phyloP scores from a whole-genome alignment of 2,329 filamentous ascomycete genomes.

The Dryadomyces quercivorus region DNA sequence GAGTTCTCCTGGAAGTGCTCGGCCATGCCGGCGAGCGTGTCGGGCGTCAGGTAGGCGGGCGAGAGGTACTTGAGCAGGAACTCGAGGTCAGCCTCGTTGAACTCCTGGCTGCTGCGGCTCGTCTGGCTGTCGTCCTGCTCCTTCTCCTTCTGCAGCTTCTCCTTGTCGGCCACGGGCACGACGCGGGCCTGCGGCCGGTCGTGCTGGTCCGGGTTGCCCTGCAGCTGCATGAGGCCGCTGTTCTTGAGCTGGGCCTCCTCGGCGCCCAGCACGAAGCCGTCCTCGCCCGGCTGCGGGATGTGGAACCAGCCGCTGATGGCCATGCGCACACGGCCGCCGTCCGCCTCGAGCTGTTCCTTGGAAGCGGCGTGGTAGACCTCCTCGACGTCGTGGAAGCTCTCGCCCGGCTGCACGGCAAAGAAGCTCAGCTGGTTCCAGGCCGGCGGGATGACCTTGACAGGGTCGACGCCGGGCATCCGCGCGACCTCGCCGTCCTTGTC shows the following conservation, averaged over 20 bases:
- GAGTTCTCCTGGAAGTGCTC: slow-evolving; percentile 74
- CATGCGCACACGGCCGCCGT: slow-evolving; percentile 78
- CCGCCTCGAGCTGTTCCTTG: slow-evolving; percentile 45
- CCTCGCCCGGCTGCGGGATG: slow-evolving; percentile 88
- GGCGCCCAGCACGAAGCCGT: slow-evolving; percentile 76
- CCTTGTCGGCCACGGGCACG: slow-evolving; percentile 25
- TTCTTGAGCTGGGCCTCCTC: slow-evolving; percentile 82
- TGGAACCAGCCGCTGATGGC: slow-evolving; percentile 99
- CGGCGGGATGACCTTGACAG: slow-evolving; percentile 73
- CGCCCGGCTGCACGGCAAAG: slow-evolving; percentile 95
- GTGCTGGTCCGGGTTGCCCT: slow-evolving; percentile 82
- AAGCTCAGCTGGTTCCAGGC: slow-evolving; percentile 97
- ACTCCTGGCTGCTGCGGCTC: slow-evolving; percentile 21
- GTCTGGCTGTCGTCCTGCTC: slow-evolving; percentile 35
- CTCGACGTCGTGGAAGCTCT: slow-evolving; percentile 98
- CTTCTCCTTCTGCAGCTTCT: slow-evolving; percentile 24
- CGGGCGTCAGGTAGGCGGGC: slow-evolving; percentile 82
- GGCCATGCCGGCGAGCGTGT: slow-evolving; percentile 72
- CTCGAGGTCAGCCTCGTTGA: slow-evolving; percentile 71
- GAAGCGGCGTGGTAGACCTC: slow-evolving; percentile 72
- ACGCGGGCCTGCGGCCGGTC: slow-evolving; percentile 62
- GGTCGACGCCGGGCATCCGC: slow-evolving; percentile 68
- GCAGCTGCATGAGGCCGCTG: slow-evolving; percentile 84
- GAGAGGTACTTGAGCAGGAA: slow-evolving; percentile 86
- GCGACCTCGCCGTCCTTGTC: slow-evolving; percentile 62